Base-by-base conservation (phyloP, 1,284 basidiomycete genomes). In the Omphalotus olearius region DNA sequence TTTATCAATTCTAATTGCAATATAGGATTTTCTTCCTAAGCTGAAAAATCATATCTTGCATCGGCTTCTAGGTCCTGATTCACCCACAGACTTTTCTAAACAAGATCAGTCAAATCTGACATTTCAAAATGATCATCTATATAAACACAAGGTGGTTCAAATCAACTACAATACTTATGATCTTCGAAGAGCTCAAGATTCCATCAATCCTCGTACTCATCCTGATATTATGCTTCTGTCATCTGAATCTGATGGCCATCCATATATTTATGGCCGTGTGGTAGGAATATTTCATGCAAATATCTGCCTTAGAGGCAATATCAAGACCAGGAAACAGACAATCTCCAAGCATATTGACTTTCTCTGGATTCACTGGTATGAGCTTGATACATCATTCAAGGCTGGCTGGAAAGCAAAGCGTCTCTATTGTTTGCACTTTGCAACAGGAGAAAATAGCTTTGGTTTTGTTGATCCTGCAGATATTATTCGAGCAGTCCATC, bases 81-180 rank as follows among this genome's bases (percentile, higher is more conserved):
- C 38, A 13, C 14, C 33, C 7, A 42, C 17, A 14, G 28, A 18
- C 9, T 36, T 26, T n/a, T 25, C 17, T 43, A 13, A 47, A 10
- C 25, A 11, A 2, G 45, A 53, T 9, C 20, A 17, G 13, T 17
- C 26, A 16, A 20, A 10, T 10, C 18, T 63, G 3, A 16, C 17
- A 13, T 54, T 63, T 42, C 30, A 36, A 6, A 46, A 53, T 26
- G 35, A 59, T 33, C 38, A 33, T 20, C 13, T 64, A 10, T 60
- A 57, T 41, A 10, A 30, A 17, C 60, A 62, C 44, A 53, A 56
- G 35, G 44, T 44, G 13, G 25, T 56, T 1, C 54, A 40, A 6
- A 37, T 60, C 37, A 57, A 62, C 42, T 61, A 60, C 46, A 65
- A 60, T 13, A 60, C 60, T 13, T 65, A 65, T 51, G 57, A 56